Evolutionary conservation across 139 green algal genomes (phyloP).

Genomic region (Micractinium conductrix): DNA sequence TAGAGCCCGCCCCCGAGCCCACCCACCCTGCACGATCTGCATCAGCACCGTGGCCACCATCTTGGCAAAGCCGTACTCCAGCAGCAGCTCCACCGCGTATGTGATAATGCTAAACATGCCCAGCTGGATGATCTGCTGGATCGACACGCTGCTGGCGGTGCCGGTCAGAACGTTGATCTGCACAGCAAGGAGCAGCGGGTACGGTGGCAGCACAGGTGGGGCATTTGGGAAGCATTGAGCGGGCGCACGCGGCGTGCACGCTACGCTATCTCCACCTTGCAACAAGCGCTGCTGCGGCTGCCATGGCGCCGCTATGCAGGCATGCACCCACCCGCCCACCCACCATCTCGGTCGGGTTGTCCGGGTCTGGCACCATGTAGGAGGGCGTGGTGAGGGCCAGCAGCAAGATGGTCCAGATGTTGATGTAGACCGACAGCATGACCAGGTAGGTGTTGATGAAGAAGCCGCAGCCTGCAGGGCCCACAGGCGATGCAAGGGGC

Average conservation of each 20-base stretch:
- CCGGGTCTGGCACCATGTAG: neutral
- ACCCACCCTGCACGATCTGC: conserved; percentile 63
- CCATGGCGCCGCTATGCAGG: no score
- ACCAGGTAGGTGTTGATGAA: conserved; percentile 82
- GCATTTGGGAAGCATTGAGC: neutral
- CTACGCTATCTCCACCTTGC: no score
- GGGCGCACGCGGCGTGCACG: no score
- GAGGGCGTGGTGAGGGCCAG: conserved; percentile 52
- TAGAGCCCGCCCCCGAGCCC: neutral
- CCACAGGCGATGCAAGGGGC: neutral
- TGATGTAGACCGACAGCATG: conserved; percentile 72
- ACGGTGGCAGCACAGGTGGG: neutral
- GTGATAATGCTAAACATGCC: conserved; percentile 73
- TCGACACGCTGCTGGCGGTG: conserved; percentile 3
- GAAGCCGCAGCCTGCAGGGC: conserved; percentile 60
- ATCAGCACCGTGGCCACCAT: conserved; percentile 51
- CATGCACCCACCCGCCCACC: no score
- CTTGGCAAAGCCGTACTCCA: conserved; percentile 69
- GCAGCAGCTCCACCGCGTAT: conserved; percentile 68
- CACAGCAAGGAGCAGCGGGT: neutral
- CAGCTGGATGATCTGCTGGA: conserved; percentile 70
- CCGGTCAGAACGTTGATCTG: conserved; percentile 40
- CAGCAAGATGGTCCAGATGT: conserved; percentile 66
- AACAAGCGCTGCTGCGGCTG: no score
- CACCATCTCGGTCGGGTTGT: neutral